These are phyloP conservation scores for Capsicum chinense DNA, from an alignment of 257 asterid genomes.

Conservation along the genomic window DNA sequence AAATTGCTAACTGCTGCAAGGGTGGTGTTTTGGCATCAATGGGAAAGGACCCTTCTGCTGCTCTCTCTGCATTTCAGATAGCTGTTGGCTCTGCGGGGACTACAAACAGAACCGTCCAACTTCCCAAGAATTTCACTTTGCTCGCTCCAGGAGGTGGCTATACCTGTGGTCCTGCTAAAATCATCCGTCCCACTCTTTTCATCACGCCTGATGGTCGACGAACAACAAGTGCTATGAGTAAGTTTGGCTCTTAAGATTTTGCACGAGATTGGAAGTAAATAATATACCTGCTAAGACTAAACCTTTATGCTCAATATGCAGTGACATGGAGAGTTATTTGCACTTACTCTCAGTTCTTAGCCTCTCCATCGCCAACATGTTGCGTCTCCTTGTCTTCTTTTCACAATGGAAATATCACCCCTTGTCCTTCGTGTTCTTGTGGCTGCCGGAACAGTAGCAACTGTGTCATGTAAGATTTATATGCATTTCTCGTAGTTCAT, in stretches of 20 bases:
- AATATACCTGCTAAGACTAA: background rate
- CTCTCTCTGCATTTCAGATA: conserved; percentile 36
- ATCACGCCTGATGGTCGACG: conserved; percentile 34
- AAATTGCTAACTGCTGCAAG: conserved; percentile 42
- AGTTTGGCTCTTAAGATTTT: background rate
- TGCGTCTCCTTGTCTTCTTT: conserved; percentile 82
- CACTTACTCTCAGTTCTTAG: conserved; percentile 65
- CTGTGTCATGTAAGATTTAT: conserved; percentile 56
- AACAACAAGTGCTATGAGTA: conserved; percentile 37
- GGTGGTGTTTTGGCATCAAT: conserved; percentile 34
- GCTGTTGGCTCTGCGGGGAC: conserved; percentile 36
- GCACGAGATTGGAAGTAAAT: background rate
- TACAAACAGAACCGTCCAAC: conserved; percentile 31
- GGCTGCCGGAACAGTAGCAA: conserved; percentile 61
- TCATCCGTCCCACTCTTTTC: conserved; percentile 27
- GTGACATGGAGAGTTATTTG: conserved; percentile 91
- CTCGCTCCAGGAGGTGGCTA: conserved; percentile 39
- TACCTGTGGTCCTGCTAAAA: conserved; percentile 35
- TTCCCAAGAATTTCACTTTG: conserved; percentile 42
- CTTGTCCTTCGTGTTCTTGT: conserved; percentile 73
- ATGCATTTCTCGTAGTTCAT: background rate
- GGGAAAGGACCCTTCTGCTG: conserved; percentile 32
- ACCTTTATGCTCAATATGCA: conserved; percentile 35
- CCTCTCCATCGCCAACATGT: conserved; percentile 58
- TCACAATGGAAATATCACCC: conserved; percentile 62